Conservation (phyloP, 73 alveolate genomes). For the Diophrys sp. region DNA sequence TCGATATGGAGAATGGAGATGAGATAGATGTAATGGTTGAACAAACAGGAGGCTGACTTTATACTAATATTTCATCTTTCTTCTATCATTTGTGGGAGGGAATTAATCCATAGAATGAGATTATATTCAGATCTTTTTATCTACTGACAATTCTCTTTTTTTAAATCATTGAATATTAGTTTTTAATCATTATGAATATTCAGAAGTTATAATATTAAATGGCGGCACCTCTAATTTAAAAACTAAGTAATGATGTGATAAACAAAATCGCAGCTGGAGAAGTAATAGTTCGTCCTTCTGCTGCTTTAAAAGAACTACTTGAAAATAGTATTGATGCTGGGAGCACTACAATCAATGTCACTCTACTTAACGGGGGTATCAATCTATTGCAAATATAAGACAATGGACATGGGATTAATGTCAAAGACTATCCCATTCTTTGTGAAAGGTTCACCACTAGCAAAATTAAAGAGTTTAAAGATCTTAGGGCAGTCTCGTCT, state of each 20-base stretch:
- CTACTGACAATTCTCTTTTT: too few relatives aligned
- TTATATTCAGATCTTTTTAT: too few relatives aligned
- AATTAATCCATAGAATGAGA: too few relatives aligned
- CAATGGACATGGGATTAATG: conserved; percentile 93
- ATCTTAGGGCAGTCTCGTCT: conserved; percentile 69
- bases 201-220: too few relatives aligned
- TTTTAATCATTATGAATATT: too few relatives aligned
- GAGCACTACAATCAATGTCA: conserved; percentile 68
- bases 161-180: too few relatives aligned
- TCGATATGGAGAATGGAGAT: conserved; percentile 87
- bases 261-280: conserved; percentile 94
- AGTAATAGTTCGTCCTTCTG: conserved; percentile 82
- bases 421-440: conserved; percentile 84
- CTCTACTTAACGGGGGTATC: conserved; percentile 85
- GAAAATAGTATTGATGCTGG: conserved; percentile 97
- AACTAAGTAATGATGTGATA: conserved; percentile 71
- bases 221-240: conserved; percentile 44
- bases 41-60: conserved; percentile 90
- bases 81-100: too few relatives aligned
- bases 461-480: conserved; percentile 79
- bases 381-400: conserved; percentile 84
- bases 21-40: conserved; percentile 92
- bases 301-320: conserved; percentile 93
- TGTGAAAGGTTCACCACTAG: conserved; percentile 96
- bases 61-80: too few relatives aligned